Conservation (phyloP, 2,329 filamentous ascomycete species). For the Cordyceps militaris region DNA sequence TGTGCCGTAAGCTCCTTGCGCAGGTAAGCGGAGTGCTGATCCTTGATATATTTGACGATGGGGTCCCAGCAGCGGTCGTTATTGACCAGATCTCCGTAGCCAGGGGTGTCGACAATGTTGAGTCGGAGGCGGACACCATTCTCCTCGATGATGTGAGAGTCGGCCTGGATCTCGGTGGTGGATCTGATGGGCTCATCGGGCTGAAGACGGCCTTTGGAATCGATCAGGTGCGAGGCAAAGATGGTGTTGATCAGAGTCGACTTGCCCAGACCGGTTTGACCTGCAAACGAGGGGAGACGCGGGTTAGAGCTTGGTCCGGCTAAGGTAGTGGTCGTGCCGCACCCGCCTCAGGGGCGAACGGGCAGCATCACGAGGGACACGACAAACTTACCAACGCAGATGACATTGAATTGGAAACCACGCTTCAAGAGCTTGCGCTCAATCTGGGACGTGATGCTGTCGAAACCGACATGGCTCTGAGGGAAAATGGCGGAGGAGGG, state of each 20-base stretch:
- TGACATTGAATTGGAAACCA: constrained; percentile 99
- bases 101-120: constrained; percentile 98
- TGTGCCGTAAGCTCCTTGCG: constrained; percentile 99
- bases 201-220: constrained; percentile 91
- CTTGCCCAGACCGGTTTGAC: constrained; percentile 97
- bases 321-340: constrained; percentile 11
- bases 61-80: constrained; percentile 99
- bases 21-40: constrained; percentile 98
- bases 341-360: constrained; percentile 14
- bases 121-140: constrained; percentile 95
- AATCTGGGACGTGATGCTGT: constrained; percentile 99
- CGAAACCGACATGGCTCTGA: constrained; percentile 98
- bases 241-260: constrained; percentile 99
- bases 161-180: constrained; percentile 96
- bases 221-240: constrained; percentile 98
- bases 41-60: constrained; percentile 99
- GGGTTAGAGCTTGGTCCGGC: constrained; percentile 13
- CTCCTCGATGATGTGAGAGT: constrained; percentile 98
- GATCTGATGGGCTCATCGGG: constrained; percentile 90
- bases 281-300: constrained; percentile 38
- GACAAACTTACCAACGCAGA: constrained; percentile 79
- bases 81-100: constrained; percentile 98
- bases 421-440: constrained; percentile 99
- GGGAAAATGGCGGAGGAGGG: constrained; percentile 71
- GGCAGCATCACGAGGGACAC: neutral